These are phyloP conservation scores for Pueraria montana DNA, from an alignment of 306 rosid species.

Conservation along the genomic window DNA sequence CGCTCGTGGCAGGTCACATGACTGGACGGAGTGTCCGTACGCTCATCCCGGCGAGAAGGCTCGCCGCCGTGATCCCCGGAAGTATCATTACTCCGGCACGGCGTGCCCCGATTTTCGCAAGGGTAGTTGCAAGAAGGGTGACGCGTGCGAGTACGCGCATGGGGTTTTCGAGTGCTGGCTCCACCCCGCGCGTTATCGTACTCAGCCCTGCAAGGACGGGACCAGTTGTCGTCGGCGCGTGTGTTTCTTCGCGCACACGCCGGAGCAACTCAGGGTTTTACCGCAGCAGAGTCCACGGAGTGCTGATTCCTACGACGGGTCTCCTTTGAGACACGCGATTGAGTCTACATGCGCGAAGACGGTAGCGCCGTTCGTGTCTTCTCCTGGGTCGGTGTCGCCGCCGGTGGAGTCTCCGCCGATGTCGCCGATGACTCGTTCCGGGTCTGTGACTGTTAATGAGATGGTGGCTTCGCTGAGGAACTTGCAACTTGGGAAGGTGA, in stretches of 20 bases:
- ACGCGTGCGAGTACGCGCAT: slow-evolving; percentile 86
- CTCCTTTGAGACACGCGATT: slow-evolving; percentile 65
- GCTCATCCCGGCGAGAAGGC: slow-evolving; percentile 99
- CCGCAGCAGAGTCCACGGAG: slow-evolving; percentile 78
- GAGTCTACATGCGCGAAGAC: slow-evolving; percentile 49
- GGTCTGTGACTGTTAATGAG: slow-evolving; percentile 56
- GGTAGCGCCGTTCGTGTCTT: slow-evolving; percentile 52
- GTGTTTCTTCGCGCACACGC: slow-evolving; percentile 93
- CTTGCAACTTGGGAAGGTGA: slow-evolving; percentile 72
- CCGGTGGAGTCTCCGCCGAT: slow-evolving; percentile 78
- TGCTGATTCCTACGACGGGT: slow-evolving; percentile 74
- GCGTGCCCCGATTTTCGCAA: slow-evolving; percentile 93
- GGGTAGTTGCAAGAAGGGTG: slow-evolving; percentile 87
- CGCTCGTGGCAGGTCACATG: slow-evolving; percentile 92
- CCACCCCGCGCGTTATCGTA: slow-evolving; percentile 90
- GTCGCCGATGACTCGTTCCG: slow-evolving; percentile 69
- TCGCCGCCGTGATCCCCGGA: slow-evolving; percentile 90
- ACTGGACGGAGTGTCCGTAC: slow-evolving; percentile 98
- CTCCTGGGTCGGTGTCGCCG: slow-evolving; percentile 67
- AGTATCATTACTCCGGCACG: slow-evolving; percentile 83
- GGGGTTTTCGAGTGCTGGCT: slow-evolving; percentile 99
- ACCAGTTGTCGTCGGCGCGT: slow-evolving; percentile 80
- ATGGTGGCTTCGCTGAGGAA: slow-evolving; percentile 79
- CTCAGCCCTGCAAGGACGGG: slow-evolving; percentile 96
- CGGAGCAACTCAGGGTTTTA: slow-evolving; percentile 86